phyloP scores from a whole-genome alignment of 768 basidiomycete species.

The Serendipita vermifera region DNA sequence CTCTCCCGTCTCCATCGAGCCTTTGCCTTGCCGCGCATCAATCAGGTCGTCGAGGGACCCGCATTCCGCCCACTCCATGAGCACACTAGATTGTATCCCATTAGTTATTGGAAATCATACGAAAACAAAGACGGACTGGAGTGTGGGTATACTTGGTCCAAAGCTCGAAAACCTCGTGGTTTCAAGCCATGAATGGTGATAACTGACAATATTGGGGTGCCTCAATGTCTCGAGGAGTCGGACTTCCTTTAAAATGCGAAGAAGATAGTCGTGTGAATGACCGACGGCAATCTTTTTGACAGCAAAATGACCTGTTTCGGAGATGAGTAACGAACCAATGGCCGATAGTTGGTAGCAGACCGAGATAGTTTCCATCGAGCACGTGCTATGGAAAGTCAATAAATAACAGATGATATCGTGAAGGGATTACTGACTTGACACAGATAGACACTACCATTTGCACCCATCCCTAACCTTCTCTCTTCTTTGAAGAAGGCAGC shows the following conservation, averaged over 20 bases:
- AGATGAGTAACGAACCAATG: neutral
- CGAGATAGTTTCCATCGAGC: conserved; percentile 74
- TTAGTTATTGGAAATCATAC: too few relatives aligned
- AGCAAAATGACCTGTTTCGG: conserved; percentile 58
- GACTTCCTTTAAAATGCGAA: conserved; percentile 75
- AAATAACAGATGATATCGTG: neutral
- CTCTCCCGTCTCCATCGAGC: conserved; percentile 8
- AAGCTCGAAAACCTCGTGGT: conserved; percentile 73
- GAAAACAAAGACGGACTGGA: conserved; percentile 46
- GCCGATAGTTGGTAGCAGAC: conserved; percentile 26
- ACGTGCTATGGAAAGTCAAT: conserved; percentile 44
- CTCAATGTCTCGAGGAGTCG: conserved; percentile 72
- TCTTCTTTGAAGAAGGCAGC: conserved; percentile 87
- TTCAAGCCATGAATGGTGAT: conserved; percentile 94
- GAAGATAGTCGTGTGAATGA: conserved; percentile 71
- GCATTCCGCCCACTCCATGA: conserved; percentile 92
- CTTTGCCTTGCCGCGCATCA: conserved; percentile 59
- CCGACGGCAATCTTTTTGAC: conserved; percentile 96
- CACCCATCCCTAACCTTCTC: conserved; percentile 83
- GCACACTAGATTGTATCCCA: conserved; percentile 36
- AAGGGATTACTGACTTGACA: conserved; percentile 50
- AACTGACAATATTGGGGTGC: conserved; percentile 89
- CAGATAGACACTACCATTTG: conserved; percentile 79
- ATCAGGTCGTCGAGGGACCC: conserved; percentile 69
- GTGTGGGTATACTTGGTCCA: conserved; percentile 73